Conservation (phyloP, 2,329 filamentous ascomycete species). For the Arthroderma sp. region DNA sequence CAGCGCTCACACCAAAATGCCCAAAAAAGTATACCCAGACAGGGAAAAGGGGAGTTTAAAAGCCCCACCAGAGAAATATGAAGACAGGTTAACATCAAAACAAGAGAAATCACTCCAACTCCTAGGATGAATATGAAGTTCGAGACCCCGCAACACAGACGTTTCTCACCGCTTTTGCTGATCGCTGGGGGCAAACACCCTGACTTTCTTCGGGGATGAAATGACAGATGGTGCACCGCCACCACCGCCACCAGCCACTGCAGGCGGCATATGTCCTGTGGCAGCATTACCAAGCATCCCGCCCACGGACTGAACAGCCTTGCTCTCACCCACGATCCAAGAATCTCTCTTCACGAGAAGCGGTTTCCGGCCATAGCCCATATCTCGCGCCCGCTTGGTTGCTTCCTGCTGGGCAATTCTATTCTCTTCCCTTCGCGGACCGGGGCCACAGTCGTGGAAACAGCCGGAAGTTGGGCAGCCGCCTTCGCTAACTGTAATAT, state of each 20-base stretch:
- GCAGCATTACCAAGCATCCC: slow-evolving; percentile 27
- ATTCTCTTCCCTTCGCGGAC: slow-evolving; percentile 31
- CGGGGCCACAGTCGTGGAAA: slow-evolving; percentile 45
- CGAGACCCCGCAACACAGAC: background rate
- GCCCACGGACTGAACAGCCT: slow-evolving; percentile 33
- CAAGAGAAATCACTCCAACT: no score
- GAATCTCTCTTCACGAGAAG: slow-evolving; percentile 32
- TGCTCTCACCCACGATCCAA: slow-evolving; percentile 32
- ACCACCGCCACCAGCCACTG: slow-evolving; percentile 12
- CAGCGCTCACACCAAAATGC: no score
- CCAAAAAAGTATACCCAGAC: no score
- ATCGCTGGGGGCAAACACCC: slow-evolving; percentile 32
- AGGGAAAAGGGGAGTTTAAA: no score
- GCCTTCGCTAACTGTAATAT: slow-evolving; percentile 36
- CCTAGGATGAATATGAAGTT: background rate
- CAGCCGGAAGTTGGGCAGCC: slow-evolving; percentile 47
- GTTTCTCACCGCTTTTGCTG: slow-evolving; percentile 18
- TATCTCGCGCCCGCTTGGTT: slow-evolving; percentile 19
- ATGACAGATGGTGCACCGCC: slow-evolving; percentile 19
- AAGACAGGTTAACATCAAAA: no score
- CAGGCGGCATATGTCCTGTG: slow-evolving; percentile 11
- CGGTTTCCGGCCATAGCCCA: slow-evolving; percentile 20
- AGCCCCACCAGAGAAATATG: no score
- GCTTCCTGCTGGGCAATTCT: slow-evolving; percentile 21
- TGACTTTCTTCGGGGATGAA: slow-evolving; percentile 32